Base-by-base conservation (phyloP, 129 eudicot genomes). In the Pseudognaphalium luteoalbum region DNA sequence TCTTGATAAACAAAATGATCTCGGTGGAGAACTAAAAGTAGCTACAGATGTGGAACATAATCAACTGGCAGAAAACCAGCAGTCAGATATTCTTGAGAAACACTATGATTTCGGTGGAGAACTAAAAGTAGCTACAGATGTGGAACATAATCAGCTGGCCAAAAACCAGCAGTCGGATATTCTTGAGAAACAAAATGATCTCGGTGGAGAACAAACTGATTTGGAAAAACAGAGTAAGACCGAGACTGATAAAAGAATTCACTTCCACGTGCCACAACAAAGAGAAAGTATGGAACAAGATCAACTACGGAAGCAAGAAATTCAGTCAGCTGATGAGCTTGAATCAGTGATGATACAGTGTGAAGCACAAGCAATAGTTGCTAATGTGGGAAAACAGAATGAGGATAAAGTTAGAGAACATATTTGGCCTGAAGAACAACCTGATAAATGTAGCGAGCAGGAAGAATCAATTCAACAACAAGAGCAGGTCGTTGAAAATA, bases 301-400 rank as follows among this genome's bases (percentile, higher is more conserved):
- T 57, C 62, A 19, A 57, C 14, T n/a, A 21, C 62, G 6, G 62
- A 57, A 57, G 6, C 60, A 42, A 1, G 33, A 60, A 64, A 34
- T 64, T 30, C 69, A 64, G 5, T 32, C 29, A 64, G 20, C n/a
- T 41, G 42, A 68, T 68, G 81, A 39, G 66, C 75, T 17, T 68
- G 74, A 67, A 39, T 77, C 67, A 54, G 68, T 37, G 58, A 76
- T 56, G 74, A 76, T 76, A 58, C 75, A 37, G 58, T 77, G 76
- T 56, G 81, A 67, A 54, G 59, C 14, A 67, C 68, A 39, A 59
- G 50, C 44, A 29, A 70, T 30, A 7, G 25, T 32, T 78, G 37
- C 37, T 19, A 14, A 11, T 69, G 75, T 68, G 37, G 69, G 50
- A 37, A 37, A 77, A 58, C 81, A 56, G 15, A 33, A 56, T 57